A percentile compares a stretch with the other conserved stretches of the same genome.
Conservation (phyloP, 140 eudicot genomes). For the Oenanthe javanica region DNA sequence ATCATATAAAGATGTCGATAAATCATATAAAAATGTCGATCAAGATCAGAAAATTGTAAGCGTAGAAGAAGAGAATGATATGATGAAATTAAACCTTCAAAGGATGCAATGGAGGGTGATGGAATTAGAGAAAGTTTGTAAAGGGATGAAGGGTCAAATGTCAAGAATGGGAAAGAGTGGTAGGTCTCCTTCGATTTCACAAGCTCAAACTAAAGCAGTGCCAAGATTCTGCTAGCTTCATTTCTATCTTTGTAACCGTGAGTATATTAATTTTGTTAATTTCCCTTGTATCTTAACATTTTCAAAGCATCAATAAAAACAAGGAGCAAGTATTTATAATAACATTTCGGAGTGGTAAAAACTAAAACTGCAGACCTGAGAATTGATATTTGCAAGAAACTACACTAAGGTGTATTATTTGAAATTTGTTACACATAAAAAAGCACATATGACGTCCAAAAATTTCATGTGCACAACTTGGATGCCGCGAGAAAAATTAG, state of each 20-base stretch:
- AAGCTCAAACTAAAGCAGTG: conserved; percentile 40
- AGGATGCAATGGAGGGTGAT: conserved; percentile 84
- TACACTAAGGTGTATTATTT: no score
- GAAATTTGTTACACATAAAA: no score
- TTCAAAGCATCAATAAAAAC: no score
- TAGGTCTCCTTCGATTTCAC: conserved; percentile 20
- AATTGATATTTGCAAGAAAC: no score
- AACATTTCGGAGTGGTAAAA: no score
- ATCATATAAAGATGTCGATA: neutral
- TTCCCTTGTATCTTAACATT: neutral
- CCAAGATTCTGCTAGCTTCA: conserved; percentile 43
- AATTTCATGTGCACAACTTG: no score
- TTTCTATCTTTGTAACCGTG: neutral
- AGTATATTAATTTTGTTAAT: neutral
- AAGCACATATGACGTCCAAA: no score
- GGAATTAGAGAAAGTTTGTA: conserved; percentile 83
- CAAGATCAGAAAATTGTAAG: conserved; percentile 1
- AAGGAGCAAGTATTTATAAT: no score
- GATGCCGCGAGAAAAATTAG: no score
- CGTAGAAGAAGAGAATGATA: conserved; percentile 30
- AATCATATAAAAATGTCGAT: neutral
- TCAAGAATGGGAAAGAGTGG: conserved; percentile 47
- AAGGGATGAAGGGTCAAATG: conserved; percentile 87
- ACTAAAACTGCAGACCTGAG: no score
- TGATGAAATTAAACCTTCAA: conserved; percentile 49